Conservation (phyloP, 768 basidiomycete species). For the Tulasnella sp. region DNA sequence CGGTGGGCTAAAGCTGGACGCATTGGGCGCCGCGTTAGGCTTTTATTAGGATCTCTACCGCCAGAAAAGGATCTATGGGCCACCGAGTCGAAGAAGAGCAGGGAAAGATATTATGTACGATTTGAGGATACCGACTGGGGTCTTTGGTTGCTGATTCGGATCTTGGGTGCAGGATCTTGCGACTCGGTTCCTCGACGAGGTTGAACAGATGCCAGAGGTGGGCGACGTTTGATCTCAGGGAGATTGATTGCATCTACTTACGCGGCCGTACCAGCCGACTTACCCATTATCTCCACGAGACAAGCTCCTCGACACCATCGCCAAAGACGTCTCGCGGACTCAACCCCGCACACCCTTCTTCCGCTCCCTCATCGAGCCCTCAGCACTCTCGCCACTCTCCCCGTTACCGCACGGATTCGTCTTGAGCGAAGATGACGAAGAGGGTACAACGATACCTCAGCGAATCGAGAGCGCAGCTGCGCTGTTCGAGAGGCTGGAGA, state of each 20-base stretch:
- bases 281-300: slow-evolving; percentile 14
- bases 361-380: slow-evolving; percentile 6
- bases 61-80: slow-evolving; percentile 12
- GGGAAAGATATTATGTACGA: slow-evolving; percentile 11
- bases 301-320: slow-evolving; percentile 17
- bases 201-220: slow-evolving; percentile 7
- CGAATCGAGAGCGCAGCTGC: slow-evolving; percentile 3
- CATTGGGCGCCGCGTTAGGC: no score
- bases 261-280: slow-evolving; percentile 3
- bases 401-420: not conserved
- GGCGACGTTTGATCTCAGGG: no score
- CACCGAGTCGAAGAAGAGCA: not conserved
- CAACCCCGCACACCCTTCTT: slow-evolving; percentile 19
- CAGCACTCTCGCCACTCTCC: not conserved
- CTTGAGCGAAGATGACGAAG: not conserved
- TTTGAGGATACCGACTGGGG: not conserved
- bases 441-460: not conserved
- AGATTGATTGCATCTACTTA: not conserved
- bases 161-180: slow-evolving; percentile 8
- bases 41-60: slow-evolving; percentile 13
- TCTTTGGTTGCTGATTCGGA: not conserved
- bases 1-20: not conserved
- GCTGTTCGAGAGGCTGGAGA: slow-evolving; percentile 8
- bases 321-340: slow-evolving; percentile 18
- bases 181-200: slow-evolving; percentile 13